These are phyloP conservation scores for Saccharomycopsis sp. DNA, from an alignment of 805 yeast species.

Conservation along the genomic window DNA sequence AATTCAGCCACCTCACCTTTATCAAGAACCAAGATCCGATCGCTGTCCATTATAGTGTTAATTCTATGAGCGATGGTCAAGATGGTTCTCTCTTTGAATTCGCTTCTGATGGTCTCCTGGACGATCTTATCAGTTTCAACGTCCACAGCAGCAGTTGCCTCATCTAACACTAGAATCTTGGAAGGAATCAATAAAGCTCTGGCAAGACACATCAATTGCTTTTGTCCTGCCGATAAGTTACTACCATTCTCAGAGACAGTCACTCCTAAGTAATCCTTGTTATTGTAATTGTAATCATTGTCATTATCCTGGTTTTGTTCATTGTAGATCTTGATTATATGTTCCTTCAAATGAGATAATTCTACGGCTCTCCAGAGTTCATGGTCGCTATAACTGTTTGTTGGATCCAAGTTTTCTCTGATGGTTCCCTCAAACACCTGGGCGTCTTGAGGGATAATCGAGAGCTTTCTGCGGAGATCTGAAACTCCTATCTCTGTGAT, in stretches of 20 bases:
- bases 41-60: slow-evolving; percentile 78
- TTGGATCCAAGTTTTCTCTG: slow-evolving; percentile 84
- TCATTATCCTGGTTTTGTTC: slow-evolving; percentile 43
- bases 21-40: slow-evolving; percentile 68
- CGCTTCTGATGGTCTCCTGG: slow-evolving; percentile 71
- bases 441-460: slow-evolving; percentile 91
- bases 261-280: slow-evolving; percentile 34
- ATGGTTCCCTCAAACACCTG: slow-evolving; percentile 86
- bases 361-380: slow-evolving; percentile 78
- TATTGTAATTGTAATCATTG: slow-evolving; percentile 26
- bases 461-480: slow-evolving; percentile 69
- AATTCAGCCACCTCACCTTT: slow-evolving; percentile 71
- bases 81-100: slow-evolving; percentile 71
- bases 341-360: slow-evolving; percentile 68
- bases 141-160: slow-evolving; percentile 87
- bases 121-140: slow-evolving; percentile 74
- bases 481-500: slow-evolving; percentile 64
- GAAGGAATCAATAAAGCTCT: slow-evolving; percentile 64
- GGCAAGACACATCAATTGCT: slow-evolving; percentile 76
- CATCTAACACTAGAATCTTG: slow-evolving; percentile 66
- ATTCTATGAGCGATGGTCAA: slow-evolving; percentile 81
- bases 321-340: slow-evolving; percentile 47
- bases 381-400: slow-evolving; percentile 58
- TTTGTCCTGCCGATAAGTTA: slow-evolving; percentile 70
- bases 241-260: slow-evolving; percentile 60